Base-by-base conservation (phyloP, 2,329 filamentous ascomycete species). In the Alternaria consortialis region DNA sequence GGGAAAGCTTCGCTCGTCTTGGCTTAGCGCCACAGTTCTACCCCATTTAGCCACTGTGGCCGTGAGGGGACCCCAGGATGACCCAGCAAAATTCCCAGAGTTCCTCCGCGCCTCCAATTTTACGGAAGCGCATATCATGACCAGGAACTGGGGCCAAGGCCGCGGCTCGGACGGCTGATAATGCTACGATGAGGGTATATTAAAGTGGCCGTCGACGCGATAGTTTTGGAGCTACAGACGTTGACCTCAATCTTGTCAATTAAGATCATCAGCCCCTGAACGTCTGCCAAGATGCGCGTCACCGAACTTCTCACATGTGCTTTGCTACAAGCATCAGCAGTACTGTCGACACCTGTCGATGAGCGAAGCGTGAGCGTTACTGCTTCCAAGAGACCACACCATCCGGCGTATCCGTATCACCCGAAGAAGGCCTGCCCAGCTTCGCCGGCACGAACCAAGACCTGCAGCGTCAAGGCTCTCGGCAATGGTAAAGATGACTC, bases 401-500 rank as follows among this genome's bases (percentile, higher is more conserved):
- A 79, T 43, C 62, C 71, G 1, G 71, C 79, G 37, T 63, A 66
- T 8, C 80, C 80, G 5, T 70, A 79, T 39, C 71, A 76, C 31
- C 77, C 79, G 0, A 76, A 72, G 46, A 72, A 74, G 50, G 55
- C 73, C 3, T 72, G 80, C 51, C 75, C 76, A 3, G n/a, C 59
- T 6, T 79, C 79, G 25, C 74, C 78, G 5, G 37, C 65, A 7
- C 70, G 80, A 29, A 74, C 68, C 25, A 79, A 74, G 65, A 77
- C 72, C 5, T 83, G 81, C 63, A 71, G 67, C 20, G 78, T 82
- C 27, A 66, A 78, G 36, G 77, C 73, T 57, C 67, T 77, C 36
- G 80, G 80, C 29, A 65, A 77, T 42, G 76, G 76, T 37, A 78
- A 73, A 9, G 85, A 87, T 51, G 85, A 87, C 65, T 83, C 84